Evolutionary conservation across 2,329 filamentous ascomycete genomes (phyloP), one percentile per base, ranked within the genome.

Genomic region (Fusarium sp.): DNA sequence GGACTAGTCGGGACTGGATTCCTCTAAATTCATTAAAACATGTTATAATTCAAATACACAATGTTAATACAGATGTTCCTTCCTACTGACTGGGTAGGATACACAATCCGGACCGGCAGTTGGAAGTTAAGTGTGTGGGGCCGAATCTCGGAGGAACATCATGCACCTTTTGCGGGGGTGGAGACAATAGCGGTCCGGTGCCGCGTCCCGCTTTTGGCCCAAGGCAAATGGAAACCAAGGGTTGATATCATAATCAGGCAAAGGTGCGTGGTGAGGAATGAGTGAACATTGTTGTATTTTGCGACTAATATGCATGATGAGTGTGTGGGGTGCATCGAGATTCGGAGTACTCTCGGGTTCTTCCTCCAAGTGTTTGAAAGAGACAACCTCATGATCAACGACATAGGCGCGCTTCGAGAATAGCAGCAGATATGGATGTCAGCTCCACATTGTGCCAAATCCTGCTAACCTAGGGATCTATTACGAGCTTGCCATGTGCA

Each of bases 331-430:
- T 15, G 35, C n/a, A 37, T 10, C 22, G 10, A 49, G 60, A 20
- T 56, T 71, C 64, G 67, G 67, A 44, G 55, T 27, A 57, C 45
- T 49, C 41, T 71, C 67, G 68, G 68, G 15, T n/a, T 67, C 33
- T 25, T 44, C 20, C 33, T 25, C 33, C 20, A 33, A 22, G 33
- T 22, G 8, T 37, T 19, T 30, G 43, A 45, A 35, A 37, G 30
- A 6, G 30, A 23, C 51, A 37, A 56, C 15, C 27, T 20, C 13
- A 44, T 53, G 33, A 58, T 57, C 23, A 25, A 49, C 63, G 30
- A 56, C 37, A 64, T 52, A 48, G 44, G 39, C 33, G 53, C 43
- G 53, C 44, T 54, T 67, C 23, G 20, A 59, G 20, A 39, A 52
- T 20, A 22, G 35, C 10, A 25, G 39, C 33, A 20, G 17, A 49